Conservation (phyloP, 2,329 filamentous ascomycete species). For the Aspergillus brasiliensis region DNA sequence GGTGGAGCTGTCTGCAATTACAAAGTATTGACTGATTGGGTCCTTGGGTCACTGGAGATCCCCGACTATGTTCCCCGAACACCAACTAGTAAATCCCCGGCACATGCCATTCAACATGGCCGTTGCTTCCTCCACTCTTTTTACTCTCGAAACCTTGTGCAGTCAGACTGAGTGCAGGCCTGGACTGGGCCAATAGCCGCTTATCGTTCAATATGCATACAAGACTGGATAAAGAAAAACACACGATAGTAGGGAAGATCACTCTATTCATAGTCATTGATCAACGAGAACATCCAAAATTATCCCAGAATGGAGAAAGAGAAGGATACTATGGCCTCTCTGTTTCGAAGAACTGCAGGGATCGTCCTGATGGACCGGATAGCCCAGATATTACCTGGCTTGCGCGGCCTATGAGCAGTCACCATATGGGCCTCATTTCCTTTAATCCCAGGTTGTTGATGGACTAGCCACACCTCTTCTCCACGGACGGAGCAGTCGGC, state of each 20-base stretch:
- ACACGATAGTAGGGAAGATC: background rate
- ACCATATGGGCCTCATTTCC: background rate
- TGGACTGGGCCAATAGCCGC: background rate
- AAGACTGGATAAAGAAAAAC: background rate
- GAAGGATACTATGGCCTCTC: background rate
- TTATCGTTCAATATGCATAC: background rate
- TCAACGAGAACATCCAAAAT: background rate
- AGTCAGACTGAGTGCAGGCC: background rate
- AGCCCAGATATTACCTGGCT: background rate
- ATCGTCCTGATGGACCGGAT: background rate
- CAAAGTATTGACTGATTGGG: background rate
- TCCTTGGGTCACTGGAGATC: background rate
- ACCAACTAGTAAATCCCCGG: background rate
- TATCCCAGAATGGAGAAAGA: background rate
- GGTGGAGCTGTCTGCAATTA: background rate
- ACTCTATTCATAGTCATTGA: background rate
- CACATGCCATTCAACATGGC: background rate
- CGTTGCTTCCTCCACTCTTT: background rate
- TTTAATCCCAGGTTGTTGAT: background rate
- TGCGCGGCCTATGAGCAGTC: background rate
- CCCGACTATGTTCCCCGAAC: slow-evolving; percentile 1
- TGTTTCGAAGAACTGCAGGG: background rate
- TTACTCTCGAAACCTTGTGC: background rate
- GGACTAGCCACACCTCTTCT: background rate
- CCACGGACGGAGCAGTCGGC: background rate